Base-by-base conservation (phyloP, 2,329 filamentous ascomycete species). In the Nothomitra cinnamomea region DNA sequence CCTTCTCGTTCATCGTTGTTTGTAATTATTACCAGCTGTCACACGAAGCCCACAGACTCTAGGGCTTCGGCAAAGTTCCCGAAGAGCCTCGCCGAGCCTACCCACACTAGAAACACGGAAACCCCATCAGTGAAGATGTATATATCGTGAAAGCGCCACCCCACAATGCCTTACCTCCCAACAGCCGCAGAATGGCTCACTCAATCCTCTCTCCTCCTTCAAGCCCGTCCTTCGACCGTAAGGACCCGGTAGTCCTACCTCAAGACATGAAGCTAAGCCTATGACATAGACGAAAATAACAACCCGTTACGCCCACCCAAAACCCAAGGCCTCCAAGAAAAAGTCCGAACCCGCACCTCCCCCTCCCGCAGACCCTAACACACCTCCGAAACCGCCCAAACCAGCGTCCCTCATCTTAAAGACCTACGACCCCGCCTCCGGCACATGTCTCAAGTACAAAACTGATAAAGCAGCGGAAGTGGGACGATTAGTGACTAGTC, bases 401-500 rank as follows among this genome's bases (percentile, higher is more conserved):
- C 76, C 76, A 58, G 88, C 83, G 58, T 78, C 75, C 54, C 81
- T 98, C 52, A 83, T 81, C 2, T 71, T 98, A 57, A 96, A 94
- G 72, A 92, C 92, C 3, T 96, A 82, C 70, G 87, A 95, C 66
- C 85, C 92, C 0, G 72, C 72, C 42, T 84, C 82, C 53, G 92
- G 92, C 62, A 82, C 83, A 55, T 83, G 83, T 57, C 76, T 98
- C 58, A 94, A 95, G 70, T 96, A 95, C 73, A 77, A 79, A 65
- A 98, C 92, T 36, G 83, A 83, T 64, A 94, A 95, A 69, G 87
- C 85, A 19, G 86, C 87, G 19, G 90, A 96, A 69, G 88, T 98
- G 8, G 83, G 84, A 22, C 75, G 92, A 25, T 70, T 98, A 61
- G 78, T 98, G 55, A 78, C 80, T 52, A 79, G 82, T 43, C 67